Base-by-base conservation (phyloP, 2,329 filamentous ascomycete genomes). In the Neonectria ditissima region DNA sequence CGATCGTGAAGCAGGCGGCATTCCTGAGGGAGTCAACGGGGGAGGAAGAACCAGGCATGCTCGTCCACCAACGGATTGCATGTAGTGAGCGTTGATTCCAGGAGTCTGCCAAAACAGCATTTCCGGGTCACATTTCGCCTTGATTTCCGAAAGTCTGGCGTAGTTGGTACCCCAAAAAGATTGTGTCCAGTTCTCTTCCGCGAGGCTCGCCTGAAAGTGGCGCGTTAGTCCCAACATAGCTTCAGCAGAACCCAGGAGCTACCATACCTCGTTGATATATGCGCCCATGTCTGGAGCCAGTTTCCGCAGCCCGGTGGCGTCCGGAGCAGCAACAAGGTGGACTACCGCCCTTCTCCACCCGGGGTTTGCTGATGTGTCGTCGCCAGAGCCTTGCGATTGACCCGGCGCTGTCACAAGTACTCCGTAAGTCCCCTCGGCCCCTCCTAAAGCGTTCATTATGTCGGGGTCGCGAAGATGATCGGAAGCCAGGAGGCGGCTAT, bases 11-110 rank as follows among this genome's bases (percentile, higher is more conserved):
- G 39, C 20, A 18, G 39, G 39, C 11, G 39, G 39, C 7, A 39
- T 16, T 39, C 13, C 11, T 16, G 37, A n/a, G 13, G 37, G 13
- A 18, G n/a, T 43, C 6, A 43, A 43, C 6, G 39, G 39, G n/a
- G n/a, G 39, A 20, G 39, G 39, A 18, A 20, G 6, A 20, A 43
- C 39, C n/a, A 44, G 41, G 13, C 41, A 44, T 5, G 41, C 41
- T 13, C 41, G 41, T 6, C 41, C 41, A 5, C 20, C 20, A 24
- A 44, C 14, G 18, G 20, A 22, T 44, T 44, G 18, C 41, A 44
- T 44, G 41, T 44, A 14, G 41, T 44, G 18, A 24, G 41, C 41
- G 24, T 44, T 44, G 41, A 44, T 44, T 44, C 41, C 41, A 24
- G 20, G 41, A 16, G 18, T 44, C 8, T 22, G 18, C 41, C 41